Base-by-base conservation (phyloP, 2,329 filamentous ascomycete genomes). In the Albifimbria verrucaria region DNA sequence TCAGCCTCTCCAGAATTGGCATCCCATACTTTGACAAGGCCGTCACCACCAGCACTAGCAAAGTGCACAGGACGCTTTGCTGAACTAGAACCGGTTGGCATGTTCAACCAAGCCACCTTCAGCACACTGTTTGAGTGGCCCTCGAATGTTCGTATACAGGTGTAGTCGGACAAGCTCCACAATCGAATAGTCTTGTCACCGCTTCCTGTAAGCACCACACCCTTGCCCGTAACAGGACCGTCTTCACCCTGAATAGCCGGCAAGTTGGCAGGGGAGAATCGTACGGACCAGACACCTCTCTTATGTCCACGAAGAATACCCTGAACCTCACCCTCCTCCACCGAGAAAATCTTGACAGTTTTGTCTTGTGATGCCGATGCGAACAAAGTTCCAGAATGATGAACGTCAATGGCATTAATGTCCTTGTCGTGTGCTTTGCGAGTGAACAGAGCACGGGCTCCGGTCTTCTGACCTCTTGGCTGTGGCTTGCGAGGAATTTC, bases 341-440 rank as follows among this genome's bases (percentile, higher is more conserved):
- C 80, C 7, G 92, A 94, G 89, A 93, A 99, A 54, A 99, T 94
- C 74, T 97, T 99, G 60, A 97, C 92, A 0, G 91, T 95, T 60
- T 92, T 90, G 69, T 99, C 94, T 72, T 99, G 94, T 5, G 93
- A 97, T 25, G 94, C 93, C 1, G 94, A 97, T 3, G 93, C 95
- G 65, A 99, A 97, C 1, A 97, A 73, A n/a, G 86, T 83, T 4
- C 83, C 84, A 2, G 82, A 79, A 21, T 85, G 81, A 58, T 92
- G 90, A 11, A 94, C 80, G 58, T 95, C 91, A 49, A 99, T 82
- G 2, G 94, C 92, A 63, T 99, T 99, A 72, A 99, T 99, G 61
- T 99, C 94, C 68, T 99, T 99, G 66, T 99, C 94, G 71, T 99
- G 94, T 1, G 94, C 94, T 71, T 97, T 96, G 52, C 94, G 84